phyloP scores from a whole-genome alignment of 2,329 filamentous ascomycete genomes.

The Lasiodiplodia citricola region DNA sequence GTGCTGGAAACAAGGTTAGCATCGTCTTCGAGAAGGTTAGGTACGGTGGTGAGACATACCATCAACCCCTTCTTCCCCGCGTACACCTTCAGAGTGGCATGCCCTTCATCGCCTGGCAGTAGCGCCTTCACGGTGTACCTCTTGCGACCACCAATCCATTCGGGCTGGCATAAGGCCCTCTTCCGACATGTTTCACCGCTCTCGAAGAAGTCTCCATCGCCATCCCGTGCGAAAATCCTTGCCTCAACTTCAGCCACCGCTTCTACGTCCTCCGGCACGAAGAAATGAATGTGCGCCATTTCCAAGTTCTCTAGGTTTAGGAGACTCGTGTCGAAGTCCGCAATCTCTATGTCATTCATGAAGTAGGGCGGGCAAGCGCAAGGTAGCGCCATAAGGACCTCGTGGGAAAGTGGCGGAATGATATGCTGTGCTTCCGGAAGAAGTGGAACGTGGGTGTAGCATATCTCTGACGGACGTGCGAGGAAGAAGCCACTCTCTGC shows the following conservation, averaged over 20 bases:
- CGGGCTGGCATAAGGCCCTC: conserved; percentile 84
- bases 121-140: conserved; percentile 93
- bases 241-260: conserved; percentile 91
- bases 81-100: conserved; percentile 87
- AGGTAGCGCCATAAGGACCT: conserved; percentile 84
- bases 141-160: conserved; percentile 88
- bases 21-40: neutral
- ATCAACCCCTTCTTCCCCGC: conserved; percentile 93
- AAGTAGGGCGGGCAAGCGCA: conserved; percentile 89
- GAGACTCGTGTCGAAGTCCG: conserved; percentile 88
- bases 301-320: conserved; percentile 89
- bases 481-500: conserved; percentile 96
- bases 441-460: conserved; percentile 94
- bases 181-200: conserved; percentile 87
- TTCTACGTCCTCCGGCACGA: conserved; percentile 88
- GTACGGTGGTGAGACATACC: conserved; percentile 48
- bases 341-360: conserved; percentile 77
- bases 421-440: conserved; percentile 90
- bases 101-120: conserved; percentile 88
- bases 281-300: conserved; percentile 87
- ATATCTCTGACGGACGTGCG: conserved; percentile 83
- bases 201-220: conserved; percentile 91
- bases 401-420: conserved; percentile 83
- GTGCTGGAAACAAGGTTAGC: conserved; percentile 56
- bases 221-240: conserved; percentile 77